Evolutionary conservation across 2,329 filamentous ascomycete genomes (phyloP), one percentile per base, ranked within the genome.

Genomic region (Claviceps sp.): DNA sequence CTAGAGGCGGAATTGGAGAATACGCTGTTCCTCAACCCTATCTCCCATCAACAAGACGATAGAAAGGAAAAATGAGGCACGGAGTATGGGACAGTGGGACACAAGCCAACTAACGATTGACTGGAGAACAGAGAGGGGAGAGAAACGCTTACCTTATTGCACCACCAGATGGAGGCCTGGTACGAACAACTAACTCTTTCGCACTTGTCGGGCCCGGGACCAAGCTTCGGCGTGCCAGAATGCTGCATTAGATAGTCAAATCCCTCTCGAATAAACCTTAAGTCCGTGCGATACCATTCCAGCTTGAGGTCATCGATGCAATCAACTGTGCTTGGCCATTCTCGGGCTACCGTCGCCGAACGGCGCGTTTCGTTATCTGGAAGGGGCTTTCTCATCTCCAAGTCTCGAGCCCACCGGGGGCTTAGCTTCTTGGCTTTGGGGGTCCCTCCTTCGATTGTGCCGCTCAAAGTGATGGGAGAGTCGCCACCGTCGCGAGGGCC

Each of bases 141-240:
- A 41, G 16, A 38, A 30, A 22, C 30, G 18, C 50, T 34, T 48
- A 48, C 45, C 41, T 55, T 40, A 47, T 54, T 47, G 44, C 50
- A 51, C 50, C 50, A 51, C 50, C 50, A 51, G 34, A 51, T 51
- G 7, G 44, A 37, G 16, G 22, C 30, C 13, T 24, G 0, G 5
- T 26, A 47, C 11, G 50, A 43, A 11, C 50, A 51, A 20, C 50
- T 48, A 5, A 47, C 34, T n/a, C 49, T 41, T 5, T 22, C 50
- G n/a, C 50, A 51, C 11, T 9, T 37, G 13, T 14, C 22, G 16
- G 44, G 50, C 5, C 50, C 50, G 6, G 44, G 9, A 3, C 18
- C 20, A n/a, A 22, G 47, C 8, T 11, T 26, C 9, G 49, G 49
- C 20, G n/a, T 34, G 22, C 40, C 37, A 2, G n/a, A 14, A 16